Percentiles rank a stretch among this genome's conserved stretches.
phyloP scores from a whole-genome alignment of 2,329 filamentous ascomycete genomes.

The Atkinsonella hypoxylon region DNA sequence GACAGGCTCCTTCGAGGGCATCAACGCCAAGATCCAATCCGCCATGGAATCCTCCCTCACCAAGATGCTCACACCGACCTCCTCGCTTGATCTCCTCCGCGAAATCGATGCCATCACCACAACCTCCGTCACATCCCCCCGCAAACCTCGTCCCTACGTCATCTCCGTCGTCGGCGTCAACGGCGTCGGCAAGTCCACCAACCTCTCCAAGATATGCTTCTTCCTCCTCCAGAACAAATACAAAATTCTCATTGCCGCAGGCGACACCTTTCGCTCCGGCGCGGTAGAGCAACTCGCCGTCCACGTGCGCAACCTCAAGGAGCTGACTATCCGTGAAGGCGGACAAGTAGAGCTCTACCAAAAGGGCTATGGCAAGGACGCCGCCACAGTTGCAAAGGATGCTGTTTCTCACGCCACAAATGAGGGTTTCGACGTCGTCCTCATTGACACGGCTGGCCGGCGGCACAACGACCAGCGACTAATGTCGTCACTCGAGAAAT shows the following conservation, averaged over 20 bases:
- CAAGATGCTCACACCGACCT: constrained; percentile 92
- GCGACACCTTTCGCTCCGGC: constrained; percentile 92
- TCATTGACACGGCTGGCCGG: constrained; percentile 92
- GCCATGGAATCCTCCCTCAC: constrained; percentile 88
- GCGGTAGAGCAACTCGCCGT: constrained; percentile 95
- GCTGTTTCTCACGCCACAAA: constrained; percentile 71
- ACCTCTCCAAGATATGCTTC: constrained; percentile 94
- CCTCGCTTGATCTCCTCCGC: constrained; percentile 84
- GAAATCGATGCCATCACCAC: constrained; percentile 74
- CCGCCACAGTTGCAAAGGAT: constrained; percentile 87
- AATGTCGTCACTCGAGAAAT: constrained; percentile 95
- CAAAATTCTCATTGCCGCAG: constrained; percentile 84
- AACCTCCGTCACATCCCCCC: constrained; percentile 50
- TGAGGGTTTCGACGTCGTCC: constrained; percentile 76
- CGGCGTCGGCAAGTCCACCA: constrained; percentile 95
- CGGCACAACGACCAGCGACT: constrained; percentile 91
- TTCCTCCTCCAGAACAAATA: constrained; percentile 97
- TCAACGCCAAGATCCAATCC: constrained; percentile 69
- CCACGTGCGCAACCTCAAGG: constrained; percentile 85
- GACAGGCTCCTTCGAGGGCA: constrained; percentile 82
- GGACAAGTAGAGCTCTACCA: constrained; percentile 85
- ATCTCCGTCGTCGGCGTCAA: constrained; percentile 98
- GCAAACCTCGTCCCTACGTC: constrained; percentile 71
- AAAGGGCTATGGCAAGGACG: constrained; percentile 96
- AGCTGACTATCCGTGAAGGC: constrained; percentile 74